Percentiles rank a stretch among this genome's conserved stretches.
Evolutionary conservation across 176 grass and related monocot species (phyloP).

Genomic region (Rhynchospora pubera): DNA sequence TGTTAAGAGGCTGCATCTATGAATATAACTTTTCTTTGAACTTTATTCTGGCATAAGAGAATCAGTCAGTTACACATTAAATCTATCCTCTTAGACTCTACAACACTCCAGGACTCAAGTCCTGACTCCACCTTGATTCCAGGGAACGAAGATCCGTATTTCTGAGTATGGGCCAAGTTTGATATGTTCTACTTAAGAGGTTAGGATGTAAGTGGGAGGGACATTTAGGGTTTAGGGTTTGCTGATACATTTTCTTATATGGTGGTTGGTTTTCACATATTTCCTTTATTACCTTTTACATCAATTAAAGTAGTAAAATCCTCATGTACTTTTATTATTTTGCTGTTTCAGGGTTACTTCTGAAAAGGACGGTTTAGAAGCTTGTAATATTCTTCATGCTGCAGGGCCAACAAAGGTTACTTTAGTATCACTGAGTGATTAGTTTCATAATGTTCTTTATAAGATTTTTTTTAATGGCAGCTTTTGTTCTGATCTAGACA

Average conservation of each 20-base stretch:
- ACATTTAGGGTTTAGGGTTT: neutral
- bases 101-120: neutral
- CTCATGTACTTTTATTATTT: neutral
- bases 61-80: neutral
- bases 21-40: neutral
- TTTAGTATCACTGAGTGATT: neutral
- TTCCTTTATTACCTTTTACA: neutral
- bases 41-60: neutral
- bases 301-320: neutral
- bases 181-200: neutral
- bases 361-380: conserved; percentile 74
- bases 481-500: neutral
- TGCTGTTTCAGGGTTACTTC: conserved; percentile 53
- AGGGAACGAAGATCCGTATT: neutral
- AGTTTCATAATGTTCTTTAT: conserved; percentile 8
- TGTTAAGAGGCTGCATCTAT: neutral
- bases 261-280: neutral
- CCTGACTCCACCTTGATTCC: neutral
- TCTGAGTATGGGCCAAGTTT: neutral
- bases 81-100: neutral
- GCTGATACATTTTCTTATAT: no score
- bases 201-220: neutral
- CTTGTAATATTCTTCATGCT: conserved; percentile 82
- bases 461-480: neutral
- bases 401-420: conserved; percentile 76